Percentiles rank a stretch among this genome's conserved stretches.
Evolutionary conservation across 305 asterid species (phyloP).

Genomic region (Fraxinus dipetala): DNA sequence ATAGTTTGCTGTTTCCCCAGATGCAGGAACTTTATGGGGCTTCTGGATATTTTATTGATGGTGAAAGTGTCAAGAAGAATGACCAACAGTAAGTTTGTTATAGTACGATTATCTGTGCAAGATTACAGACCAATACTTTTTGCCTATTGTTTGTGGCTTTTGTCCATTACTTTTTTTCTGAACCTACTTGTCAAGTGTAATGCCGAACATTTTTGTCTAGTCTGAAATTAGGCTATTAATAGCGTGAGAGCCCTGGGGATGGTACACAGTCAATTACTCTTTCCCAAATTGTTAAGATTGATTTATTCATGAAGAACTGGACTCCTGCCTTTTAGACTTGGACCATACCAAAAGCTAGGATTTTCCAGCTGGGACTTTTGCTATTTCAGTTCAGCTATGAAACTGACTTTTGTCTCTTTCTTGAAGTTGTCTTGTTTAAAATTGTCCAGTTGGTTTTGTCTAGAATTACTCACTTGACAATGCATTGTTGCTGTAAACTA

Average conservation of each 20-base stretch:
- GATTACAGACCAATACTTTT: not conserved
- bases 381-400: not conserved
- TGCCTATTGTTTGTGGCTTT: not conserved
- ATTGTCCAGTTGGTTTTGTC: not conserved
- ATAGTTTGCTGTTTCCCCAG: slow-evolving; percentile 40
- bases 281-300: not conserved
- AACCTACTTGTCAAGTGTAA: not conserved
- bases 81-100: slow-evolving; percentile 45
- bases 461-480: not conserved
- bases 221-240: not conserved
- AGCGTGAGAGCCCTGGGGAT: not conserved
- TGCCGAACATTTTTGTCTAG: not conserved
- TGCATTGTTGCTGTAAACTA: not conserved
- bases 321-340: not conserved
- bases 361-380: not conserved
- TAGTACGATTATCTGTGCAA: not conserved
- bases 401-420: not conserved
- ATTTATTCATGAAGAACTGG: not conserved
- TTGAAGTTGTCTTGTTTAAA: not conserved
- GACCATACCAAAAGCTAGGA: not conserved
- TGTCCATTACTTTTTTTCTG: not conserved
- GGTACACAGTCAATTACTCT: not conserved
- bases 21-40: slow-evolving; percentile 92
- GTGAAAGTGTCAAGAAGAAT: slow-evolving; percentile 39
- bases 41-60: slow-evolving; percentile 71